Base-by-base conservation (phyloP, 768 basidiomycete species). In the Lanmaoa pseudosensibilis region DNA sequence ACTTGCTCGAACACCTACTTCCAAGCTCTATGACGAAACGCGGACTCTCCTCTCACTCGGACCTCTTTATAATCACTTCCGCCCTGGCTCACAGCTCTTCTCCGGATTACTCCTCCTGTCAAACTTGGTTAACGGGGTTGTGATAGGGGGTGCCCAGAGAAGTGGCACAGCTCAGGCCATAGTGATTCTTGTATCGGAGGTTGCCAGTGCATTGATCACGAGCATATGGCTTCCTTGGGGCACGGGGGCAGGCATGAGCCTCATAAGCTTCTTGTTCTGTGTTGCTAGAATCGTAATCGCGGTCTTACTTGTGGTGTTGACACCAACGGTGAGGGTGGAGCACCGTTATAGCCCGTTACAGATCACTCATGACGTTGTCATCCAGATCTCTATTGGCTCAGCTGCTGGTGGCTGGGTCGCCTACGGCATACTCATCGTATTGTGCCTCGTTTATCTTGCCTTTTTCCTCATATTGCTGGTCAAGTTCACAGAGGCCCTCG, bases 151-250 rank as follows among this genome's bases (percentile, higher is more conserved):
- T 37, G 94, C 90, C 12, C 96, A 98, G 75, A 78, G 80, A 49
- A 91, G 89, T 58, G 96, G 95, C 4, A 95, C 93, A 0, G 86
- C 91, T 4, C 97, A 98, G 69, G 89, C 94, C 4, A 86, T 96
- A 61, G 80, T 98, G 52, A 86, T 99, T 60, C 79, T 98, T 27
- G 81, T 97, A 32, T 83, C 93, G 19, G 97, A 99, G 70, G 88
- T 99, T 16, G 79, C 80, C 21, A 86, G 90, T 43, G 92, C 94
- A 6, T 76, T 98, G 55, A 84, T 91, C 27, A 97, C 95, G 33
- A 94, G 91, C 58, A 78, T 96, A 33, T 97, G 93, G 93, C 81
- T 97, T 56, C 95, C 95, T 18, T 99, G 96, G 96, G 93, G 92
- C 32, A 89, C 89, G 51, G 94, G 96, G 2, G 94, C 96, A 2